Conservation (phyloP, 140 eudicot genomes). For the Ambrosia hybrid region DNA sequence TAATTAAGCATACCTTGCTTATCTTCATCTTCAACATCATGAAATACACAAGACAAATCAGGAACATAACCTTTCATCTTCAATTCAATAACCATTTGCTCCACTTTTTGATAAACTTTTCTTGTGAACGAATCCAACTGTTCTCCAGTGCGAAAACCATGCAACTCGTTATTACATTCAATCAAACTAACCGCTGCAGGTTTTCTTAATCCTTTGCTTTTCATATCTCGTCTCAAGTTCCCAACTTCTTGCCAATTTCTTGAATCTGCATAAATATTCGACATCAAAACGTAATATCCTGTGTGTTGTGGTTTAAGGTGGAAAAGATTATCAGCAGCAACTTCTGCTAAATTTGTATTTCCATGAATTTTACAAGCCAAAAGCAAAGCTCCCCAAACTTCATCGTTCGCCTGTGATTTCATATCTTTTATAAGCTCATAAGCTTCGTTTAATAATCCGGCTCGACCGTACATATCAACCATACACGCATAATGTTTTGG, state of each 20-base stretch:
- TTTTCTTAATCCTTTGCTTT: slow-evolving; percentile 38
- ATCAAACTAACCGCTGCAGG: slow-evolving; percentile 42
- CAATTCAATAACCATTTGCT: slow-evolving; percentile 20
- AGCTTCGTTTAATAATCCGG: slow-evolving; percentile 36
- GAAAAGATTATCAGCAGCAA: slow-evolving; percentile 43
- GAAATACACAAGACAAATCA: slow-evolving; percentile 37
- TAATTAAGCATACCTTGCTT: slow-evolving; percentile 29
- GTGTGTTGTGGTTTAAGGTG: slow-evolving; percentile 48
- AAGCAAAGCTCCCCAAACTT: slow-evolving; percentile 50
- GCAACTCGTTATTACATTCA: slow-evolving; percentile 31
- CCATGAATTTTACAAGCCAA: slow-evolving; percentile 44
- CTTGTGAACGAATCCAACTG: slow-evolving; percentile 26
- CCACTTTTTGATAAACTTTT: slow-evolving; percentile 30
- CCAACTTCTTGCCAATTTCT: slow-evolving; percentile 49
- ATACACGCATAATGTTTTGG: slow-evolving; percentile 46
- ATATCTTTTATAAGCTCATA: slow-evolving; percentile 32
- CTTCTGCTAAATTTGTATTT: slow-evolving; percentile 35
- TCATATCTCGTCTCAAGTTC: slow-evolving; percentile 37
- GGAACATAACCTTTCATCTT: slow-evolving; percentile 40
- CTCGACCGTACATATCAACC: slow-evolving; percentile 53
- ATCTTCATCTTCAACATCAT: slow-evolving; percentile 48
- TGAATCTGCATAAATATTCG: slow-evolving; percentile 55
- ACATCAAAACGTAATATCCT: slow-evolving; percentile 57
- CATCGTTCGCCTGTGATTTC: slow-evolving; percentile 35
- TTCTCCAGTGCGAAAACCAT: slow-evolving; percentile 39